These are phyloP conservation scores for Wickerhamiella hasegawae DNA, from an alignment of 805 yeast species.

Conservation along the genomic window DNA sequence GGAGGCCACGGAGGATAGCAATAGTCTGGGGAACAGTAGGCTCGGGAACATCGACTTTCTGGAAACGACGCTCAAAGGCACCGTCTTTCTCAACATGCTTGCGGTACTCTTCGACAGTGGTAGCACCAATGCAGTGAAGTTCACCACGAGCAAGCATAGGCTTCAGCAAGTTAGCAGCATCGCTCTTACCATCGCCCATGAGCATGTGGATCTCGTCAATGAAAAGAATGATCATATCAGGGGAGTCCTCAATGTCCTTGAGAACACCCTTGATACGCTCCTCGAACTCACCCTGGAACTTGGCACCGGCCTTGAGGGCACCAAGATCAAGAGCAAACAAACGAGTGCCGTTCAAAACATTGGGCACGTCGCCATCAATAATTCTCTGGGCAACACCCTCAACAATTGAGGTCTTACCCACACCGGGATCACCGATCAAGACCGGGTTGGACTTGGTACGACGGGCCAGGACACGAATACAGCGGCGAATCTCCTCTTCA, in stretches of 20 bases:
- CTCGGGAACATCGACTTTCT: constrained; percentile 89
- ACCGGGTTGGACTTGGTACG: constrained; percentile 95
- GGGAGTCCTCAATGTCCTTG: constrained; percentile 80
- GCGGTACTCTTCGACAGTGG: constrained; percentile 89
- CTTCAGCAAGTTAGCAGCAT: constrained; percentile 90
- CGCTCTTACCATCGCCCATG: constrained; percentile 98
- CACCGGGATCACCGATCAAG: constrained; percentile 97
- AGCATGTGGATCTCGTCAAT: constrained; percentile 98
- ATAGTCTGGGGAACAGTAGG: constrained; percentile 86
- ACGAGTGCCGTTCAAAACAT: constrained; percentile 63
- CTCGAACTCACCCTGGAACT: constrained; percentile 96
- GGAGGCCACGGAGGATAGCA: constrained; percentile 91
- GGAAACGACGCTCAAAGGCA: constrained; percentile 97
- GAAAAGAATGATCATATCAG: constrained; percentile 73
- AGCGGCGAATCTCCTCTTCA: constrained; percentile 93
- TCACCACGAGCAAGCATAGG: constrained; percentile 96
- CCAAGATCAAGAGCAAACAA: constrained; percentile 86
- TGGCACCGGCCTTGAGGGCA: constrained; percentile 96
- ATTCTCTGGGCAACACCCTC: constrained; percentile 98
- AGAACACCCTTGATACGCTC: constrained; percentile 95
- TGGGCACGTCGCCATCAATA: constrained; percentile 88
- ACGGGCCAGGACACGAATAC: constrained; percentile 90
- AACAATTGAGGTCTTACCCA: constrained; percentile 94
- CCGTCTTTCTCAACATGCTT: constrained; percentile 90
- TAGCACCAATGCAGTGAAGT: constrained; percentile 96